Evolutionary conservation across 1,284 basidiomycete genomes (phyloP), one percentile per base, ranked within the genome.

Genomic region (Cutaneotrichosporon sp.): DNA sequence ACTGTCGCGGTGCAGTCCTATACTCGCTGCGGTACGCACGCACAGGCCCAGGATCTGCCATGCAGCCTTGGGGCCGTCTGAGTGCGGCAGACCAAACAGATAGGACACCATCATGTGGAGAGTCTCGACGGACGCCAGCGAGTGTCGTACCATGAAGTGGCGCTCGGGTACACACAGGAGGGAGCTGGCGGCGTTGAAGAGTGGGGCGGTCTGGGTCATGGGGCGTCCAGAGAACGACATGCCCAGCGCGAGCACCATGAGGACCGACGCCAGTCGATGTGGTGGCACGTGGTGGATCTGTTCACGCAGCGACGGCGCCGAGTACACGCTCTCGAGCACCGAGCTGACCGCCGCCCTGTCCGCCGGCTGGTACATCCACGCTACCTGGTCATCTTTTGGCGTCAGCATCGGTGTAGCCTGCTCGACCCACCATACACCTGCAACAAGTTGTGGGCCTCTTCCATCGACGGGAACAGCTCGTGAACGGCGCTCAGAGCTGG

Each of bases 351-450:
- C 48, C 5, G 41, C 26, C 4, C 41, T 41, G 13, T 58, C 56
- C 13, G 49, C 42, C 3, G 62, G 60, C 3, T 50, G 58, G 41
- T 62, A 64, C 62, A 64, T 64, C 62, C 62, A 64, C 35, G 58
- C 58, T 18, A 58, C 60, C 15, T 55, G 48, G 8, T 55, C 54
- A 21, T 49, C 59, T 61, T 26, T 21, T 18, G n/a, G n/a, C 38
- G 34, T 21, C 39, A n/a, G 14, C 35, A 39, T 21, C 34, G 15
- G 20, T n/a, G 20, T 22, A 17, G 12, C 36, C 33, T 3, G 33
- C 42, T 21, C 34, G 10, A 40, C 50, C 3, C 23, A 59, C 57
- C 57, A 26, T 59, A 59, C 13, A 55, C 50, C 10, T 48, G 42
- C 17, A 55, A 33, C 23, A 52, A 30, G 10, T 34, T 37, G 37